Base-by-base conservation (phyloP, 2,329 filamentous ascomycete genomes). In the Trichoderma sp. region DNA sequence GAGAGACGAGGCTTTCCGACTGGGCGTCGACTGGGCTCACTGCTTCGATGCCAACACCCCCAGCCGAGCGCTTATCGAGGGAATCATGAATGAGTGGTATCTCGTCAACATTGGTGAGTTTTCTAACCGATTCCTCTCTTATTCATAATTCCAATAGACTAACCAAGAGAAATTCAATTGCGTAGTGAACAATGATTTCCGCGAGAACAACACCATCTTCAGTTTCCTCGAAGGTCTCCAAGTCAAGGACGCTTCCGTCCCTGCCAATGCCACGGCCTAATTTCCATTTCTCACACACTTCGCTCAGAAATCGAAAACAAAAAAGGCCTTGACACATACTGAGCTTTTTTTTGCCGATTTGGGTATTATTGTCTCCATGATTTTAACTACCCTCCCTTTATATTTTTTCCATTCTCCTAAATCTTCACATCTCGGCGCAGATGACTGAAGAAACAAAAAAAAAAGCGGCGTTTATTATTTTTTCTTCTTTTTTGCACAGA, bases 111-210 rank as follows among this genome's bases (percentile, higher is more conserved):
- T 99, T 75, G 93, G 92, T 94, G n/a, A 54, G 65, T 16, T 28
- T 6, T 30, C 66, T 56, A 5, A 34, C 24, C 5, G 16, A 43
- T 21, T 30, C 26, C 28, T 21, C n/a, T 54, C 21, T n/a, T 7
- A n/a, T 8, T 11, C 18, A 4, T 46, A 21, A 2, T 8, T 18
- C 43, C 2, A 32, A 24, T 18, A 30, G 58, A 24, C 39, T 51
- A 43, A 55, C 37, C 71, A 69, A 70, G 59, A 59, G 18, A 66
- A 61, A 39, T 64, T 10, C 49, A 37, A 26, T 11, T 34, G 4
- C 1, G 2, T n/a, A 94, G 96, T 99, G 32, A 94, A 99, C 83
- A 99, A 99, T 77, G 94, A 99, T 79, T 99, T 99, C 89, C 93
- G 97, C 79, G 86, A 93, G 74, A 89, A 88, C 67, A 86, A 89